Percentiles rank a stretch among this genome's conserved stretches.
Conservation (phyloP, 2,329 filamentous ascomycete species). For the Fragosphaeria purpurea region DNA sequence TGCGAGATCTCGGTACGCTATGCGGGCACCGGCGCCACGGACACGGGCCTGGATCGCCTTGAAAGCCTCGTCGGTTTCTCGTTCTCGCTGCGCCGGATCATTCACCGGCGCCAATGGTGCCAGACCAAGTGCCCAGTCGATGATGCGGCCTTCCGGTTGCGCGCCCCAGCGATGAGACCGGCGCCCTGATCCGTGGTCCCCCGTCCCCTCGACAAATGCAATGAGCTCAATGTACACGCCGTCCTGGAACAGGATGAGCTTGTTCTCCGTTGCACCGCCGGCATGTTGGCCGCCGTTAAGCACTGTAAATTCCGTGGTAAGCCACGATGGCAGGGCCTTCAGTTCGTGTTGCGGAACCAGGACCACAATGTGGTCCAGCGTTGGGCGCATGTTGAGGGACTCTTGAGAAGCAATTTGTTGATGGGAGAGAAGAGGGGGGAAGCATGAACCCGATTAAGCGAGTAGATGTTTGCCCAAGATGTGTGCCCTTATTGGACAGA, state of each 20-base stretch:
- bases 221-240: constrained; percentile 60
- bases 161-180: constrained; percentile 48
- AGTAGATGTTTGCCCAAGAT: too few species aligned
- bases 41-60: constrained; percentile 27
- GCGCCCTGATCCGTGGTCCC: constrained; percentile 27
- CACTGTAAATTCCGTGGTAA: constrained; percentile 46
- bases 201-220: constrained; percentile 41
- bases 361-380: constrained; percentile 55
- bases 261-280: constrained; percentile 51
- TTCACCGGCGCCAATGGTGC: neutral
- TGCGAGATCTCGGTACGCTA: constrained; percentile 38
- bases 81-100: too few species aligned
- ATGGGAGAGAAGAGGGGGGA: too few species aligned
- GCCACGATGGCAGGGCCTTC: constrained; percentile 34
- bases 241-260: constrained; percentile 51
- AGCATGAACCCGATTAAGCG: too few species aligned
- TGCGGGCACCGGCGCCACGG: constrained; percentile 19
- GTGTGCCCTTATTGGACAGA: too few species aligned
- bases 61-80: constrained; percentile 23
- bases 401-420: too few species aligned
- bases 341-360: constrained; percentile 45
- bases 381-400: constrained; percentile 13
- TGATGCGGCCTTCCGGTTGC: constrained; percentile 35
- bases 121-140: constrained; percentile 53
- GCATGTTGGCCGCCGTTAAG: constrained; percentile 52